Evolutionary conservation across 2,329 filamentous ascomycete genomes (phyloP), one percentile per base, ranked within the genome.

Genomic region (Chrysoporthe cubensis): DNA sequence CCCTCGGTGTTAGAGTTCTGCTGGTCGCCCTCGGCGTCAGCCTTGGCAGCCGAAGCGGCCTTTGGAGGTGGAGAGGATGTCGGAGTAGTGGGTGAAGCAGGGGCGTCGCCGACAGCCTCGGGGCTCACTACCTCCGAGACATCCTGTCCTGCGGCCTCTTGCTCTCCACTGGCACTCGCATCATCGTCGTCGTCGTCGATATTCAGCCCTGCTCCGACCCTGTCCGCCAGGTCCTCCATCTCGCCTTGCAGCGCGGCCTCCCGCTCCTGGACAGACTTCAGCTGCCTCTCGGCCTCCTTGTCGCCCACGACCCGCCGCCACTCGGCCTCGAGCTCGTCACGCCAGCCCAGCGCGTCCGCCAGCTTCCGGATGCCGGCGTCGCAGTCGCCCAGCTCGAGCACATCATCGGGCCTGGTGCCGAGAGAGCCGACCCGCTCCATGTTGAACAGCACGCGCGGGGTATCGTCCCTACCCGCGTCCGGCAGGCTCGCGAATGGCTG

Each of bases 401-500:
- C 94, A 79, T 99, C 96, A 75, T 99, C 94, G 0, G 90, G 76
- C 37, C 93, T 83, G 8, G 85, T 85, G 0, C 96, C 96, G 46
- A 99, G 77, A 26, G 87, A 87, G 0, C 96, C 95, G 0, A 97
- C 96, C 46, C 82, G 82, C 77, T 97, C 92, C 79, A 90, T 85
- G 77, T 99, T 99, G 78, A 99, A 92, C 26, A 99, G 83, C 2
- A 99, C 81, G 11, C 96, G 87, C 0, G 95, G 96, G 3, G 86
- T 87, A 0, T 82, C 83, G 1, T 89, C 83, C 2, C 77, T 74
- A 32, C 88, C 89, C 72, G 90, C 81, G 16, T 85, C 80, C 0
- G 95, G 94, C 62, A 98, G 81, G 59, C 88, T 88, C 1, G 95
- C 93, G 77, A 99, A 99, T 0, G 96, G 96, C 71, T 94, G 92